phyloP scores from a whole-genome alignment of 2,329 filamentous ascomycete species.

The Hypoxylon sp. region DNA sequence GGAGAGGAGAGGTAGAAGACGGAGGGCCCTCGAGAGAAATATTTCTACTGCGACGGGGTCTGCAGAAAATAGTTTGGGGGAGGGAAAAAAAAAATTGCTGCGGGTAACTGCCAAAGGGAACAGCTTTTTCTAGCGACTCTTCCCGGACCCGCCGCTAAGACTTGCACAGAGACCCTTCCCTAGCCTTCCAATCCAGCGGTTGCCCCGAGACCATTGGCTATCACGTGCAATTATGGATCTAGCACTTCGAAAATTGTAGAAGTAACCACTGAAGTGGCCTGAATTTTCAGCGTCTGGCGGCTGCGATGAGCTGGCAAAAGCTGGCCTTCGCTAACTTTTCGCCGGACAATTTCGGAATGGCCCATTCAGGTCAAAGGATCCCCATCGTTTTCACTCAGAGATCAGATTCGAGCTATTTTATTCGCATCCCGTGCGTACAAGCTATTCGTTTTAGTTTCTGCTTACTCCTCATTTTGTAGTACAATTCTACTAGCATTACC shows the following conservation, averaged over 20 bases:
- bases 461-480: slow-evolving; percentile 28
- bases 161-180: slow-evolving; percentile 37
- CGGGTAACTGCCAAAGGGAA: slow-evolving; percentile 59
- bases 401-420: slow-evolving; percentile 38
- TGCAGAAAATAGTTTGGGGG: slow-evolving; percentile 58
- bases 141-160: slow-evolving; percentile 60
- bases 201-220: slow-evolving; percentile 45
- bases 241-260: slow-evolving; percentile 28
- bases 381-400: slow-evolving; percentile 27
- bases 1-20: slow-evolving; percentile 44
- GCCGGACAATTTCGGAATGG: slow-evolving; percentile 48
- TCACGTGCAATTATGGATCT: slow-evolving; percentile 44
- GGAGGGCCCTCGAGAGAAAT: slow-evolving; percentile 56
- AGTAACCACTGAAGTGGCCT: slow-evolving; percentile 20
- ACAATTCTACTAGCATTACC: not conserved
- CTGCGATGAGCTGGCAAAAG: slow-evolving; percentile 24
- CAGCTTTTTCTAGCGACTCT: slow-evolving; percentile 69
- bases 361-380: slow-evolving; percentile 34
- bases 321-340: slow-evolving; percentile 26
- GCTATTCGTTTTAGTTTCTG: slow-evolving; percentile 10
- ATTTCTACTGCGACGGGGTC: slow-evolving; percentile 62
- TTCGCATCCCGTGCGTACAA: slow-evolving; percentile 14
- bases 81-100: slow-evolving; percentile 66
- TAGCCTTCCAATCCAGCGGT: slow-evolving; percentile 44
- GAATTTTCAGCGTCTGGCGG: slow-evolving; percentile 6